Evolutionary conservation across 2,329 filamentous ascomycete species (phyloP).

Genomic region (Fusarium hostae): DNA sequence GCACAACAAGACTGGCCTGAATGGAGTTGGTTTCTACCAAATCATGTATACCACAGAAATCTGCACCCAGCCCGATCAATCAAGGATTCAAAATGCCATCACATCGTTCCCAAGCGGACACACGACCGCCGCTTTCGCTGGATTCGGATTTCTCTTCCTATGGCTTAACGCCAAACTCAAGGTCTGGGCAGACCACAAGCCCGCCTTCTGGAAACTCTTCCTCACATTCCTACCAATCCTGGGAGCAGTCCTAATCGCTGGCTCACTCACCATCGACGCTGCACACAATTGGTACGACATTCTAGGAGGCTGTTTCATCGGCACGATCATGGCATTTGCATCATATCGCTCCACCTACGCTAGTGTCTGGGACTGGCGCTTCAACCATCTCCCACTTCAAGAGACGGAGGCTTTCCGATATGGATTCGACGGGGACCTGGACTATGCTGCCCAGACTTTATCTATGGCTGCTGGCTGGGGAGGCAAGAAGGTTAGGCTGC

Average conservation of each 20-base stretch:
- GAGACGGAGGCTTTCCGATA: slow-evolving; percentile 49
- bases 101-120: slow-evolving; percentile 77
- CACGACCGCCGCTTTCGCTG: slow-evolving; percentile 71
- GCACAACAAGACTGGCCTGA: slow-evolving; percentile 54
- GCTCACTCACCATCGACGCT: slow-evolving; percentile 71
- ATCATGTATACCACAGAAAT: slow-evolving; percentile 74
- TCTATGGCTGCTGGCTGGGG: slow-evolving; percentile 45
- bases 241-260: slow-evolving; percentile 68
- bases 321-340: slow-evolving; percentile 69
- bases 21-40: slow-evolving; percentile 62
- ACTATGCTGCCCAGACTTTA: slow-evolving; percentile 38
- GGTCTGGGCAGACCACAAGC: slow-evolving; percentile 73
- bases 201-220: slow-evolving; percentile 74
- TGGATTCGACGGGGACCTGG: slow-evolving; percentile 26
- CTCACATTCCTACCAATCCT: slow-evolving; percentile 69
- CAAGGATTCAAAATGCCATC: slow-evolving; percentile 68
- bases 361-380: slow-evolving; percentile 75
- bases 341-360: slow-evolving; percentile 75
- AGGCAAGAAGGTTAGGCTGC: slow-evolving; percentile 29
- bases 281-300: slow-evolving; percentile 79
- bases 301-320: slow-evolving; percentile 71
- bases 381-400: slow-evolving; percentile 72
- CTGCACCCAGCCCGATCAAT: slow-evolving; percentile 66
- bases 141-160: slow-evolving; percentile 71
- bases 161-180: slow-evolving; percentile 80